Evolutionary conservation across 345 rosid species (phyloP).

Genomic region (Adansonia digitata): DNA sequence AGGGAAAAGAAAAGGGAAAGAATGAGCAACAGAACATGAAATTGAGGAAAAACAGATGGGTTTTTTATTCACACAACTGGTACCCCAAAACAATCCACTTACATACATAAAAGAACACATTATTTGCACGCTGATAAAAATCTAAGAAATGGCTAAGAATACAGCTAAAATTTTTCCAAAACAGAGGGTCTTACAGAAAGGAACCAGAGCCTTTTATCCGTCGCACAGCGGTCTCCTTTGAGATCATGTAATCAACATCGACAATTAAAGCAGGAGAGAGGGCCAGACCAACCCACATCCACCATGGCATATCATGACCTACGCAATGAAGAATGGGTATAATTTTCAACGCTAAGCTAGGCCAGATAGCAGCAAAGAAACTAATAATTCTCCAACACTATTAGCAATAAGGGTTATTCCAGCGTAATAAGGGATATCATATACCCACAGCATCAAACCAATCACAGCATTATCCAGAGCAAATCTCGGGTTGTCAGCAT

Average conservation of each 20-base stretch:
- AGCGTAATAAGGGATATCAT: neutral
- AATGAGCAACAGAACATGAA: neutral
- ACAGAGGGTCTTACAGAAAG: conserved; percentile 38
- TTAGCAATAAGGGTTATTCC: neutral
- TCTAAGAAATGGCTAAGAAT: conserved; percentile 37
- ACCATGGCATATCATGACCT: neutral
- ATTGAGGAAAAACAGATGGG: conserved; percentile 25
- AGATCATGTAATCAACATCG: conserved; percentile 21
- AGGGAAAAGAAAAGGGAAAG: neutral
- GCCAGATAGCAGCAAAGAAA: neutral
- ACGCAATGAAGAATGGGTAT: neutral
- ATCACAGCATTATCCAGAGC: neutral
- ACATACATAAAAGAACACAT: conserved; percentile 36
- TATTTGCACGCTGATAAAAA: conserved; percentile 38
- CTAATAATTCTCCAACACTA: neutral
- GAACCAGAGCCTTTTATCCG: conserved; percentile 21
- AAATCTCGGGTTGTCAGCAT: neutral
- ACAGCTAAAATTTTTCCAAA: conserved; percentile 19
- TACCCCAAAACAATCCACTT: conserved; percentile 35
- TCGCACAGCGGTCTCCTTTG: conserved; percentile 28
- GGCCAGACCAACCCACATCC: neutral
- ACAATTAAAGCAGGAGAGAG: conserved; percentile 11
- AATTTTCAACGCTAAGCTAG: neutral
- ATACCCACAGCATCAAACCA: neutral
- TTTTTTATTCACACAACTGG: conserved; percentile 47